phyloP scores from a whole-genome alignment of 2,329 filamentous ascomycete species.

The Microdochium nivale region DNA sequence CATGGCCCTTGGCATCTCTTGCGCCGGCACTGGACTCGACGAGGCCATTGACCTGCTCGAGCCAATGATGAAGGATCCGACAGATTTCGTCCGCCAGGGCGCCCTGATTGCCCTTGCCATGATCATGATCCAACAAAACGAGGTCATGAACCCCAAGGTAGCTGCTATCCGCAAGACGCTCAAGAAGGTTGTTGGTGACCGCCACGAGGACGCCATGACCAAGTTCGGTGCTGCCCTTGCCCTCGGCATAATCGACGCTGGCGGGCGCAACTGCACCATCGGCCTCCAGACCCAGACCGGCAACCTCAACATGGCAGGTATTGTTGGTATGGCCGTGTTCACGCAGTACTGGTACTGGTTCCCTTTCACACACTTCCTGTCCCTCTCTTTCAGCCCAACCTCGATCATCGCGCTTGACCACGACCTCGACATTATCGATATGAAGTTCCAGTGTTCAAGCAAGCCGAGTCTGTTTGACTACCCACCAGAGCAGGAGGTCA shows the following conservation, averaged over 20 bases:
- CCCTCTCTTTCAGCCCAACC: constrained; percentile 92
- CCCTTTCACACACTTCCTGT: constrained; percentile 95
- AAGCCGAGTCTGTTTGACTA: constrained; percentile 96
- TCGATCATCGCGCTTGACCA: constrained; percentile 92
- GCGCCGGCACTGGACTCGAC: constrained; percentile 88
- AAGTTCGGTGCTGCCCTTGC: constrained; percentile 95
- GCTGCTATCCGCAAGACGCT: constrained; percentile 83
- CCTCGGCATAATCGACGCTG: constrained; percentile 94
- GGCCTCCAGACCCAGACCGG: constrained; percentile 95
- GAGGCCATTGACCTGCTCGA: constrained; percentile 95
- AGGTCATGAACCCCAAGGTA: constrained; percentile 97
- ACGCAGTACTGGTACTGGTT: constrained; percentile 99
- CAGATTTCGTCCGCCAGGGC: constrained; percentile 95
- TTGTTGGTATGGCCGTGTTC: constrained; percentile 96
- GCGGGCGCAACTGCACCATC: constrained; percentile 96
- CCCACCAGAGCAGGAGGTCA: constrained; percentile 91
- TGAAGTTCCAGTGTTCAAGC: constrained; percentile 94
- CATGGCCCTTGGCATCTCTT: constrained; percentile 97
- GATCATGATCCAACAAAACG: constrained; percentile 99
- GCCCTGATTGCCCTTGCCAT: constrained; percentile 90
- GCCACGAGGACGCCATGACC: constrained; percentile 98
- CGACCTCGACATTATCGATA: constrained; percentile 83
- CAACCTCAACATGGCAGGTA: constrained; percentile 96
- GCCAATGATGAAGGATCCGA: constrained; percentile 99
- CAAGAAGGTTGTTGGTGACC: constrained; percentile 86